Evolutionary conservation across 805 yeast species (phyloP).

Genomic region (Pichia manshurica): DNA sequence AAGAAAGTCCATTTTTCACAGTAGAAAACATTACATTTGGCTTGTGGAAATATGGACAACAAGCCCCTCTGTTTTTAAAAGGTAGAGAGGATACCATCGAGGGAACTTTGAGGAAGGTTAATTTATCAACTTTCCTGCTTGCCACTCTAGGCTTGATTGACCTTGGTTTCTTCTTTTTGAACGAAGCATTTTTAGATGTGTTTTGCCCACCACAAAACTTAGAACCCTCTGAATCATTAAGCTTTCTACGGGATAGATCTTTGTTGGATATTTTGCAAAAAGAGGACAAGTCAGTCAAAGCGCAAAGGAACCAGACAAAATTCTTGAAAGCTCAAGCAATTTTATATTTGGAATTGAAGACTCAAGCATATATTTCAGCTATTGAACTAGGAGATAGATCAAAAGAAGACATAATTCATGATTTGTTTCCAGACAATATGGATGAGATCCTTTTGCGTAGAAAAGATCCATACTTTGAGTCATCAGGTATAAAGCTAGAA

Average conservation of each 20-base stretch:
- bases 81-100: conserved; percentile 58
- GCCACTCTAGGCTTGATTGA: conserved; percentile 81
- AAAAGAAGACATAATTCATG: conserved; percentile 61
- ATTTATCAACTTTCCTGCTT: conserved; percentile 81
- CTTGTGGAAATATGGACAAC: conserved; percentile 57
- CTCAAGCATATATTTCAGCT: conserved; percentile 92
- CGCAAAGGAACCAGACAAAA: conserved; percentile 26
- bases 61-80: conserved; percentile 51
- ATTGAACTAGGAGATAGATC: conserved; percentile 59
- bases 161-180: conserved; percentile 80
- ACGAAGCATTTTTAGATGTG: conserved; percentile 78
- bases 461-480: conserved; percentile 27
- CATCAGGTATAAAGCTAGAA: conserved; percentile 17
- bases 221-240: conserved; percentile 38
- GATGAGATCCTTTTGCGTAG: conserved; percentile 42
- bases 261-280: conserved; percentile 15
- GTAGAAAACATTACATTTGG: conserved; percentile 69
- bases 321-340: conserved; percentile 76
- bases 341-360: conserved; percentile 78
- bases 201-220: conserved; percentile 72
- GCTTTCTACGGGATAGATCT: conserved; percentile 22
- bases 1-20: conserved; percentile 65
- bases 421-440: conserved; percentile 65
- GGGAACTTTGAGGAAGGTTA: conserved; percentile 73
- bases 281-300: conserved; percentile 10